phyloP scores from a whole-genome alignment of 2,329 filamentous ascomycete species.

The Apiospora saccharicola region DNA sequence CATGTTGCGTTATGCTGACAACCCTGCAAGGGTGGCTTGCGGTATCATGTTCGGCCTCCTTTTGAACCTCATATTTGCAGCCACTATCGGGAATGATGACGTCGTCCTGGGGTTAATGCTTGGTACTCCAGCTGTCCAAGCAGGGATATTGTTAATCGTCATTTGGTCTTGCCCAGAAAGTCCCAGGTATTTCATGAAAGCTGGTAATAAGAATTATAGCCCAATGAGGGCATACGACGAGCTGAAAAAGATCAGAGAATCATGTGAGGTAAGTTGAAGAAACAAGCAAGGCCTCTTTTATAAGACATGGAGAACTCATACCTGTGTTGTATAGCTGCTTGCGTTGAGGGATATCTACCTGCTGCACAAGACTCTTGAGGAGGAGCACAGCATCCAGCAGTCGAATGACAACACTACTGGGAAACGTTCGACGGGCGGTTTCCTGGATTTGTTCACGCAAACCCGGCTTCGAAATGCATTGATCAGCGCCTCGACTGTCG shows the following conservation, averaged over 20 bases:
- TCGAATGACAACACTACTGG: too few species aligned
- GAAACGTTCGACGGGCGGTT: not conserved
- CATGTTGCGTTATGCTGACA: not conserved
- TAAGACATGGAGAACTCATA: not conserved
- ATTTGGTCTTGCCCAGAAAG: slow-evolving; percentile 46
- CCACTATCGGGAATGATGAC: slow-evolving; percentile 30
- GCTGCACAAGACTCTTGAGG: slow-evolving; percentile 39
- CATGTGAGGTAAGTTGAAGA: slow-evolving; percentile 39
- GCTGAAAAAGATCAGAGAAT: slow-evolving; percentile 41
- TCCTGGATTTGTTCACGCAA: slow-evolving; percentile 35
- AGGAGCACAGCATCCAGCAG: not conserved
- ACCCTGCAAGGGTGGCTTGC: slow-evolving; percentile 41
- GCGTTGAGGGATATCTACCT: slow-evolving; percentile 49
- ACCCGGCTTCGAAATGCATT: slow-evolving; percentile 41
- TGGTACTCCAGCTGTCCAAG: slow-evolving; percentile 42
- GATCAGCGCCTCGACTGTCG: slow-evolving; percentile 43
- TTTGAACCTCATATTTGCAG: slow-evolving; percentile 36
- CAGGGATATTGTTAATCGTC: slow-evolving; percentile 37
- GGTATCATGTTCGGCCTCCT: slow-evolving; percentile 47
- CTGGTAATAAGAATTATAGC: slow-evolving; percentile 38
- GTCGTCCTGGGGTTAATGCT: slow-evolving; percentile 41
- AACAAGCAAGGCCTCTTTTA: too few species aligned
- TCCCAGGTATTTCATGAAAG: slow-evolving; percentile 45
- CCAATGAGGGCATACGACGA: slow-evolving; percentile 32
- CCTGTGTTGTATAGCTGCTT: slow-evolving; percentile 39